Base-by-base conservation (phyloP, 441 rosid species). In the California macrophylla region DNA sequence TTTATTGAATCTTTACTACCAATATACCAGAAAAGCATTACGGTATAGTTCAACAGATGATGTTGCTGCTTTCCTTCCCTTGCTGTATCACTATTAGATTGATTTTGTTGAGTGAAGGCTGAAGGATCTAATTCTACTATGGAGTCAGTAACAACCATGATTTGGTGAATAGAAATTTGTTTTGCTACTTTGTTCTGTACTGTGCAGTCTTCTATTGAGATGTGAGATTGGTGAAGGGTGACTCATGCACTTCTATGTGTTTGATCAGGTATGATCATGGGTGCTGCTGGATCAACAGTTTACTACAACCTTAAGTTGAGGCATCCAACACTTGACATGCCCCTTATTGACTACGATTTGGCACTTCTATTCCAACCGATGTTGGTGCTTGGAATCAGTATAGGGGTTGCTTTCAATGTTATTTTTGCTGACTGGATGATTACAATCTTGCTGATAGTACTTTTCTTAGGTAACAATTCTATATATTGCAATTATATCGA, bases 371-470 rank as follows among this genome's bases (percentile, higher is more conserved):
- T 88, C 66, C 93, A 88, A 73, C 93, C 93, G 0, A 88, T 88
- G 93, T 80, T 88, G 1, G 85, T 88, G 87, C 82, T 88, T 9
- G 93, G 93, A 28, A 88, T 88, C 68, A 88, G 93, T 60, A 16
- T 86, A 74, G 93, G 93, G 2, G 93, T 88, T 40, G 77, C 87
- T 34, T 86, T 84, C 71, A 86, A 88, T 32, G 89, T 86, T 20
- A 71, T 88, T 34, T 88, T 88, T 62, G 85, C 90, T 0, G 89
- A 88, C 69, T 86, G 90, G 93, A 77, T 88, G 93, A 89, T 88
- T 38, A 88, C 93, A 1, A 75, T 88, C 73, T 75, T 88, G 36
- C 90, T 86, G 66, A 88, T 86, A 66, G 20, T 88, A 76, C 90
- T 88, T 60, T 88, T 88, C 76, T 16, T 87, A 40, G 90, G 92